phyloP scores from a whole-genome alignment of 805 yeast species.

The Yarrowia keelungensis region DNA sequence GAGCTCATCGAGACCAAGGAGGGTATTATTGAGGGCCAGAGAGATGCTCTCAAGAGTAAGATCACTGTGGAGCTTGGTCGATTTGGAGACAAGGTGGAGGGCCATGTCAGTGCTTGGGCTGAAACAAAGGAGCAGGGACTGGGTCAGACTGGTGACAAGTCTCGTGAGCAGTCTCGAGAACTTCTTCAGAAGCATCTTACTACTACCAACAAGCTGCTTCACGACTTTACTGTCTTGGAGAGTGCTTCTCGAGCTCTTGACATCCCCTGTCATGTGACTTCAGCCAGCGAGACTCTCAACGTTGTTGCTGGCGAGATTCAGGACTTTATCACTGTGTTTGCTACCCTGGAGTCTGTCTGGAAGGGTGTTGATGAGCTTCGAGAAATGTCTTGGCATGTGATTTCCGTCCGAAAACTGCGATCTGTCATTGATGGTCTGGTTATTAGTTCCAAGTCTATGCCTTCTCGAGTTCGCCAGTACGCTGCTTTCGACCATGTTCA shows the following conservation, averaged over 20 bases:
- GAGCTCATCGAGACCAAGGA: constrained; percentile 53
- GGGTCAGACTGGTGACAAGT: constrained; percentile 53
- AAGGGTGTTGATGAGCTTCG: constrained; percentile 55
- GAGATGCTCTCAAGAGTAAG: constrained; percentile 54
- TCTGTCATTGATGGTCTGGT: constrained; percentile 60
- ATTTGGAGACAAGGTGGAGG: constrained; percentile 49
- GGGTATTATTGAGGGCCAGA: constrained; percentile 53
- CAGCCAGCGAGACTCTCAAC: constrained; percentile 43
- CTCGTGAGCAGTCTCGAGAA: constrained; percentile 53
- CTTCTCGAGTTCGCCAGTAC: constrained; percentile 67
- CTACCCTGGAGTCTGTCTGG: constrained; percentile 61
- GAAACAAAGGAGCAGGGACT: constrained; percentile 26
- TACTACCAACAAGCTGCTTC: constrained; percentile 45
- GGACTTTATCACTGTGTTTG: constrained; percentile 70
- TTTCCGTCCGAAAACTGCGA: constrained; percentile 57
- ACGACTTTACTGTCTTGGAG: constrained; percentile 26
- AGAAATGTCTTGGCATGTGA: constrained; percentile 57
- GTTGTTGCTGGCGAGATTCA: constrained; percentile 55
- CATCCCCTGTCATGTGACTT: constrained; percentile 46
- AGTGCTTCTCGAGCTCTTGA: constrained; percentile 15
- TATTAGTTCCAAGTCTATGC: constrained; percentile 58
- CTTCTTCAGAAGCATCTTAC: constrained; percentile 55
- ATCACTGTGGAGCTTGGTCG: constrained; percentile 54
- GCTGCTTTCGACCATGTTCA: constrained; percentile 71
- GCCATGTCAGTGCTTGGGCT: constrained; percentile 58